Evolutionary conservation across 805 yeast genomes (phyloP).

Genomic region (Yarrowia keelungensis): DNA sequence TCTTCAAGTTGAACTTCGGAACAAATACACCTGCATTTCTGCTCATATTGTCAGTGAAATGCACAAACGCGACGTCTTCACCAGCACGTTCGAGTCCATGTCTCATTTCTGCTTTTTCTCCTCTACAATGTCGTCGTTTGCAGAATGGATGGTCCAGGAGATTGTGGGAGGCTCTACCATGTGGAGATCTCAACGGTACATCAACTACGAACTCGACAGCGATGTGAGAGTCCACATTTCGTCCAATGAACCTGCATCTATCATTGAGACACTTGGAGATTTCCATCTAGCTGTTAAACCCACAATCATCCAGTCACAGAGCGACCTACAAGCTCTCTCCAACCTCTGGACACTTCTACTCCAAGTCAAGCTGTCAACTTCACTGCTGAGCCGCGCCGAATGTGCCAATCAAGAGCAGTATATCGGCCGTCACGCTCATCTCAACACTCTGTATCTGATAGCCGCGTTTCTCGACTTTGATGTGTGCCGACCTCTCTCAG

Average conservation of each 20-base stretch:
- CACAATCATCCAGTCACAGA: constrained; percentile 3
- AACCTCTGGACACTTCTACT: constrained; percentile 7
- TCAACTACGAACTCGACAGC: constrained; percentile 21
- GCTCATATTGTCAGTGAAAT: background rate
- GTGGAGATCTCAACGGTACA: constrained; percentile 28
- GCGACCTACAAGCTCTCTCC: background rate
- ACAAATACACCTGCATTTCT: background rate
- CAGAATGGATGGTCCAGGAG: constrained; percentile 29
- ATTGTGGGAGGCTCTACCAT: background rate
- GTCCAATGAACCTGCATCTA: background rate
- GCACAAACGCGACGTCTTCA: constrained; percentile 10
- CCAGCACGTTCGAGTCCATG: background rate
- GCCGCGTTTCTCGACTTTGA: constrained; percentile 13
- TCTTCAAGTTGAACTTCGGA: background rate
- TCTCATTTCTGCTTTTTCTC: constrained; percentile 6
- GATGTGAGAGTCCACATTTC: constrained; percentile 2
- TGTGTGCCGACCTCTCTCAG: background rate
- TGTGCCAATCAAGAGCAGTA: background rate
- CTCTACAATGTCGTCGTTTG: background rate
- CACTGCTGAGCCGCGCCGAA: constrained; percentile 7
- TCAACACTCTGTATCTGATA: constrained; percentile 1
- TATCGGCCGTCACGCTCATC: background rate
- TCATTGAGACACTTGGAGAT: background rate
- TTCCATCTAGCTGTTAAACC: constrained; percentile 3
- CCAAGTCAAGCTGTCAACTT: background rate